A percentile compares a stretch with the other conserved stretches of the same genome.
Evolutionary conservation across 1,139 yeast species (phyloP).

Genomic region (Pneumocystis oryctolagi): DNA sequence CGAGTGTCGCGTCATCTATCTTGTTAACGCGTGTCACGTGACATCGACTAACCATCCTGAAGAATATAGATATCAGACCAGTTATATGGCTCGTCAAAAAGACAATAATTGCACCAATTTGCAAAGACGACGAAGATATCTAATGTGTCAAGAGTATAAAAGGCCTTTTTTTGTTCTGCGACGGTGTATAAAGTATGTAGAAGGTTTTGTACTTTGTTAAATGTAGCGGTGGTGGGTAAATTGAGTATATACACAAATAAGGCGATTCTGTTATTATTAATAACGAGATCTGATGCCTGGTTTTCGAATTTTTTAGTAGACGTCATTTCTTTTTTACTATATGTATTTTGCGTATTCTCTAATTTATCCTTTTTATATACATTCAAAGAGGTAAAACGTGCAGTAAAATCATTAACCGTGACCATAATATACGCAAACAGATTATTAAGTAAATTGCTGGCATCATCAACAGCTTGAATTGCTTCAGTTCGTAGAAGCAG

Average conservation of each 20-base stretch:
- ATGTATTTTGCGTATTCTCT: background rate
- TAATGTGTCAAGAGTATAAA: background rate
- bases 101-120: background rate
- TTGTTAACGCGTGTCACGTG: background rate
- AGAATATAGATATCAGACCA: background rate
- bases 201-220: background rate
- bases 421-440: background rate
- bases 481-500: background rate
- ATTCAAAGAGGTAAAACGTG: background rate
- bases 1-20: background rate
- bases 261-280: no score
- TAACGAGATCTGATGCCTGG: no score
- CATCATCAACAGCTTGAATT: background rate
- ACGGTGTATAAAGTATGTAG: background rate
- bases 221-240: background rate
- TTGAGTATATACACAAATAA: background rate
- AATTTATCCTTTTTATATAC: background rate
- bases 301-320: no score
- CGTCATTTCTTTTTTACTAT: no score
- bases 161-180: background rate
- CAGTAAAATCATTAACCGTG: background rate
- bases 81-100: background rate
- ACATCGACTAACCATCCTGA: constrained; percentile 35
- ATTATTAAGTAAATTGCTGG: no score
- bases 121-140: background rate